Evolutionary conservation across 2,329 filamentous ascomycete species (phyloP), one percentile per base, ranked within the genome.

Genomic region (Leptographium flavum): DNA sequence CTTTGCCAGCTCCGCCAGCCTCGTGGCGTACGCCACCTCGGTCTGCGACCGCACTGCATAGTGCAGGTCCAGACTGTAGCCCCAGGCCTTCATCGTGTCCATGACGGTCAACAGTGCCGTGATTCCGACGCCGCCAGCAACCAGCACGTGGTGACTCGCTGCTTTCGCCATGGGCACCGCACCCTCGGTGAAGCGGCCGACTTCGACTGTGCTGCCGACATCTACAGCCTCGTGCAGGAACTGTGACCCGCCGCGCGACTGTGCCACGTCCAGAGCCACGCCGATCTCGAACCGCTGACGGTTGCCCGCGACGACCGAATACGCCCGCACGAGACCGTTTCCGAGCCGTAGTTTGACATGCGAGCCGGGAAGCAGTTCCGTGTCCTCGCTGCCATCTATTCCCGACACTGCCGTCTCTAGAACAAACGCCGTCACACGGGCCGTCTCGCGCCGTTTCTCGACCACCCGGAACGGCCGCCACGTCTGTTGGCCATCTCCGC

Each of bases 121-220:
- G 49, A 83, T 71, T 1, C 79, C 79, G 27, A 83, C 75, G 0
- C 79, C 79, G 10, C 74, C 79, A 0, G 69, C 75, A 27, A 83
- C 70, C 53, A 81, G 74, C 33, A 82, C 63, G 50, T 81, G 77
- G 42, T 72, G 65, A 50, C 72, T 74, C 8, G 73, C 73, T 1
- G 66, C 60, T 3, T 47, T 55, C 0, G 61, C 63, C 2, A 68
- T 57, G 2, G 66, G 65, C 22, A 78, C 65, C 36, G 67, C 71
- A 0, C 60, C 55, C 0, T 68, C 74, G 10, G 28, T 14, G 27
- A 79, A 66, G 28, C 65, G 64, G 2, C 70, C 67, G 2, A 74
- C 67, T 9, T 67, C 63, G 8, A 83, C 51, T 3, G 63, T 51
- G 47, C 75, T 69, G 1, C 73, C 74, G 1, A 66, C 59, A 0